These are phyloP conservation scores for Podospora tetraspora DNA, from an alignment of 495 filamentous ascomycete genomes.

Conservation along the genomic window DNA sequence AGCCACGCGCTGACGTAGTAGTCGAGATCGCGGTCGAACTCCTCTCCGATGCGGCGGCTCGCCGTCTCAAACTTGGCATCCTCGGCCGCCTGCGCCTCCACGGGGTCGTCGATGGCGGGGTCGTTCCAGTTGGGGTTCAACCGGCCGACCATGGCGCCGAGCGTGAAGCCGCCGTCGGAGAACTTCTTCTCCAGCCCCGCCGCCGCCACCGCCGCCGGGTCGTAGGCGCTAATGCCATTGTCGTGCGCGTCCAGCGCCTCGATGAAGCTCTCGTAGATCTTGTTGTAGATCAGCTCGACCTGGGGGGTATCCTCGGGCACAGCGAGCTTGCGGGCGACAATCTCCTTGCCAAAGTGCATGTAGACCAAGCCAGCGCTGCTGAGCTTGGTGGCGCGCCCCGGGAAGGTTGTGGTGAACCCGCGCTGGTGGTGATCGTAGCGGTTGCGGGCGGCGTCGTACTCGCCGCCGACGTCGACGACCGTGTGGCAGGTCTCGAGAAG, in stretches of 20 bases:
- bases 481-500: conserved; percentile 79
- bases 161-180: conserved; percentile 69
- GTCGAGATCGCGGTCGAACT: conserved; percentile 70
- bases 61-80: conserved; percentile 74
- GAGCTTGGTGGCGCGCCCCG: conserved; percentile 74
- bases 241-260: conserved; percentile 97
- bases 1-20: conserved; percentile 75
- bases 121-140: conserved; percentile 73
- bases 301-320: conserved; percentile 52
- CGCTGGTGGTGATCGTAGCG: conserved; percentile 98
- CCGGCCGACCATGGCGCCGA: conserved; percentile 76
- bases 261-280: conserved; percentile 89
- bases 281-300: conserved; percentile 70
- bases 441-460: conserved; percentile 69
- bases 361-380: conserved; percentile 90
- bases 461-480: conserved; percentile 91
- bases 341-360: conserved; percentile 84
- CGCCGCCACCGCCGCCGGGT: conserved; percentile 54
- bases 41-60: conserved; percentile 74
- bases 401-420: conserved; percentile 72
- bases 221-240: conserved; percentile 84
- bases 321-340: conserved; percentile 64
- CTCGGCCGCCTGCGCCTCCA: conserved; percentile 64
- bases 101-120: conserved; percentile 39
- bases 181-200: conserved; percentile 74